A percentile compares a stretch with the other conserved stretches of the same genome.
Evolutionary conservation across 306 rosid species (phyloP).

Genomic region (Canavalia ensiformis): DNA sequence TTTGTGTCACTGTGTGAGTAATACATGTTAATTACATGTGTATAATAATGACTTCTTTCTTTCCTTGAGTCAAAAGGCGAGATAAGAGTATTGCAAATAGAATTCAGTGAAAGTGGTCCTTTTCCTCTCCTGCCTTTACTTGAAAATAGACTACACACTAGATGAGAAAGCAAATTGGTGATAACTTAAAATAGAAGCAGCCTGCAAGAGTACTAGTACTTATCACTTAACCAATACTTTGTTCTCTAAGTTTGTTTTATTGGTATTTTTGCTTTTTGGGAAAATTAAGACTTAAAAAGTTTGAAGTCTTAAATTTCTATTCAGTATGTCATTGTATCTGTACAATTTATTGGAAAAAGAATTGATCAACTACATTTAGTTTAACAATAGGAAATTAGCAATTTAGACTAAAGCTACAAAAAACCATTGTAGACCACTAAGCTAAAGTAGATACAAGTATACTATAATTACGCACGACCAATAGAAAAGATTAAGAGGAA

Average conservation of each 20-base stretch:
- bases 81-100: background rate
- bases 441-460: constrained; percentile 15
- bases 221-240: constrained; percentile 11
- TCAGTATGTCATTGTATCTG: constrained; percentile 32
- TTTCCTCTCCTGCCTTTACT: background rate
- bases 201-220: background rate
- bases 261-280: constrained; percentile 35
- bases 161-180: background rate
- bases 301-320: constrained; percentile 8
- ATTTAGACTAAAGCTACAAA: constrained; percentile 31
- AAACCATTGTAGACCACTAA: background rate
- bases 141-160: background rate
- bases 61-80: background rate
- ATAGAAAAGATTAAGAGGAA: constrained; percentile 3
- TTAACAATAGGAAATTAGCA: background rate
- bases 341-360: constrained; percentile 17
- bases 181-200: constrained; percentile 45
- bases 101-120: background rate
- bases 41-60: background rate
- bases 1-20: background rate
- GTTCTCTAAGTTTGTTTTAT: constrained; percentile 41
- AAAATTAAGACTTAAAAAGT: constrained; percentile 28
- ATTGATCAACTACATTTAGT: background rate
- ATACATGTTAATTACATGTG: background rate
- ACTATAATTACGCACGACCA: constrained; percentile 16